Conservation (phyloP, 2,329 filamentous ascomycete genomes). For the Thermothelomyces thermophilus region DNA sequence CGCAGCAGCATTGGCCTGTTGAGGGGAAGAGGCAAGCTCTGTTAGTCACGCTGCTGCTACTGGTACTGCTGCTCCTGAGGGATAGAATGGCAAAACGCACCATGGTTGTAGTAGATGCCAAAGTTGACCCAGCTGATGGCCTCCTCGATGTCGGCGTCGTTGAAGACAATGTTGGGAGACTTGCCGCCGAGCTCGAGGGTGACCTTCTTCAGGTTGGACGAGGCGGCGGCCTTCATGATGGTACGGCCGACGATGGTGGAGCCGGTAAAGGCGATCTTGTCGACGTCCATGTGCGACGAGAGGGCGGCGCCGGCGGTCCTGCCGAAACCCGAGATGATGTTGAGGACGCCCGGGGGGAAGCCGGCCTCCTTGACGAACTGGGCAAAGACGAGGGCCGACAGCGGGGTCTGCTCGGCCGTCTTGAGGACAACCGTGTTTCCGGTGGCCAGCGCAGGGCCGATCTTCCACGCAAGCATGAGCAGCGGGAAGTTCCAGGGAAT, state of each 20-base stretch:
- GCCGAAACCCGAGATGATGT: slow-evolving; percentile 72
- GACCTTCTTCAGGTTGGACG: slow-evolving; percentile 76
- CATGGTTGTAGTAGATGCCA: slow-evolving; percentile 60
- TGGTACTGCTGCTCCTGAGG: no score
- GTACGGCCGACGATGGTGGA: slow-evolving; percentile 65
- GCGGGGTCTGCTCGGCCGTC: slow-evolving; percentile 69
- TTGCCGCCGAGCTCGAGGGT: slow-evolving; percentile 75
- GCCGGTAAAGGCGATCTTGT: slow-evolving; percentile 80
- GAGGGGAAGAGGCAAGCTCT: no score
- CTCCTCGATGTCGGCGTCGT: slow-evolving; percentile 70
- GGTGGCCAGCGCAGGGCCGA: slow-evolving; percentile 63
- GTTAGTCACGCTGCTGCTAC: no score
- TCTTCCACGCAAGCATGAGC: slow-evolving; percentile 79
- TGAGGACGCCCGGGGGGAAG: slow-evolving; percentile 71
- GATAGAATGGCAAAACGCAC: slow-evolving; percentile 29
- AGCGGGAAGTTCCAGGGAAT: slow-evolving; percentile 88
- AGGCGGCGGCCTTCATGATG: slow-evolving; percentile 75
- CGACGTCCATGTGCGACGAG: slow-evolving; percentile 68
- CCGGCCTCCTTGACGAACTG: slow-evolving; percentile 66
- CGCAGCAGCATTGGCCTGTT: slow-evolving; percentile 56
- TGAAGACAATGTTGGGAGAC: slow-evolving; percentile 73
- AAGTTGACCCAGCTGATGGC: slow-evolving; percentile 74
- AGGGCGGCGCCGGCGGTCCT: slow-evolving; percentile 72
- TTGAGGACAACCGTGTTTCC: slow-evolving; percentile 70
- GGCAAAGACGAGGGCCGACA: slow-evolving; percentile 60